Evolutionary conservation across 1,284 basidiomycete species (phyloP), one percentile per base, ranked within the genome.

Genomic region (Pholiota adiposa): DNA sequence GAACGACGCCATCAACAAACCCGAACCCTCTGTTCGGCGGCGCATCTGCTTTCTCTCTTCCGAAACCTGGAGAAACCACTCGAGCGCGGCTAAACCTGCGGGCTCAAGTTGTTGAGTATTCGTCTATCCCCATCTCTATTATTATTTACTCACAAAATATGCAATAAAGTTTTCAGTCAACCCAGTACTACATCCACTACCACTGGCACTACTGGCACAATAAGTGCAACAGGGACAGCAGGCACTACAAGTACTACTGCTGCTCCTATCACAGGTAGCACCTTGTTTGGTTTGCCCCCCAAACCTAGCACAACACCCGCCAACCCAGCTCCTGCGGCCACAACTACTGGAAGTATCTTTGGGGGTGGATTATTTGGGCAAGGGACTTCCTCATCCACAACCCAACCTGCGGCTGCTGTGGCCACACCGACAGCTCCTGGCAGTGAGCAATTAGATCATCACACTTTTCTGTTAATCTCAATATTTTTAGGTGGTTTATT

Each of bases 311-410:
- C 51, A 16, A 25, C n/a, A n/a, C n/a, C n/a, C n/a, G n/a, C n/a
- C n/a, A n/a, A n/a, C n/a, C n/a, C n/a, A n/a, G n/a, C 56, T 4
- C 25, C 44, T 29, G 21, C 44, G 46, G 40, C 52, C 34, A 40
- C 21, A 5, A 59, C 66, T 19, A 33, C 41, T 33, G 63, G 61
- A 58, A 60, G 57, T 43, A 56, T 70, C 19, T 72, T 71, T 49
- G 65, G 70, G 33, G 72, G 72, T 51, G 68, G 69, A 38, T 55
- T 73, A 21, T 75, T 74, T 64, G 67, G 70, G 16, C 75, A 71
- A 54, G 49, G 23, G 19, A n/a, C 5, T 43, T 52, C 60, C 3
- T 63, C 72, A 23, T 63, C 70, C 18, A 62, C 68, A 27, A 51
- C 63, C 16, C 36, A 64, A 27, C 52, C 64, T 31, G 43, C 66